A percentile compares a stretch with the other conserved stretches of the same genome.
phyloP scores from a whole-genome alignment of 2,329 filamentous ascomycete species.

The Ophiocordyceps camponoti-floridani region DNA sequence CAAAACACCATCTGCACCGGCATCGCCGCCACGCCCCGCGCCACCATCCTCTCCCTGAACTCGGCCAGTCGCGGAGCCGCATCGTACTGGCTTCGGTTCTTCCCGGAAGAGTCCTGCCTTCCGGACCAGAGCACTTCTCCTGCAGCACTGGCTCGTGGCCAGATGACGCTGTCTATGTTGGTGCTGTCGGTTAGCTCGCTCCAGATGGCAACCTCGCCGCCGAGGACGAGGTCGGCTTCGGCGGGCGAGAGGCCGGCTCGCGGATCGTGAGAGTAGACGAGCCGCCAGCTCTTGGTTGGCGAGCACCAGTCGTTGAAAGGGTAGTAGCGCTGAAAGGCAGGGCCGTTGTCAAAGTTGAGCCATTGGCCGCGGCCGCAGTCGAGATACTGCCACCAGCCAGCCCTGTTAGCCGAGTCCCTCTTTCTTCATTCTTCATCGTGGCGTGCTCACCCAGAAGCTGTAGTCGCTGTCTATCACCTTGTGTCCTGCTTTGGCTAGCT shows the following conservation, averaged over 20 bases:
- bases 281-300: slow-evolving; percentile 65
- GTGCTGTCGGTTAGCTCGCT: slow-evolving; percentile 58
- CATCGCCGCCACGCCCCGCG: slow-evolving; percentile 37
- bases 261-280: slow-evolving; percentile 69
- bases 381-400: slow-evolving; percentile 42
- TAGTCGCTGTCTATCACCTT: slow-evolving; percentile 61
- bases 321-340: slow-evolving; percentile 30
- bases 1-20: slow-evolving; percentile 7
- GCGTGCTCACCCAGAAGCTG: slow-evolving; percentile 48
- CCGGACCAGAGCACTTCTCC: slow-evolving; percentile 73
- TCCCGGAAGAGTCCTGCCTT: slow-evolving; percentile 41
- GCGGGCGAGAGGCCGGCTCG: slow-evolving; percentile 41
- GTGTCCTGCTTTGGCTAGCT: slow-evolving; percentile 43
- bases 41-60: slow-evolving; percentile 59
- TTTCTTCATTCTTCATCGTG: neutral
- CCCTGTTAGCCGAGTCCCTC: neutral
- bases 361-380: slow-evolving; percentile 71
- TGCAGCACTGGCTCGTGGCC: slow-evolving; percentile 59
- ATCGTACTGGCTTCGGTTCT: slow-evolving; percentile 53
- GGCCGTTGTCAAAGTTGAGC: slow-evolving; percentile 49
- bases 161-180: slow-evolving; percentile 60
- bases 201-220: slow-evolving; percentile 73
- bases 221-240: slow-evolving; percentile 50
- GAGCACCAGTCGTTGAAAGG: slow-evolving; percentile 70
- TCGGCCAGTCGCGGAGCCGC: slow-evolving; percentile 54